Conservation (phyloP, 2,329 filamentous ascomycete genomes). For the Monosporascus sp. region DNA sequence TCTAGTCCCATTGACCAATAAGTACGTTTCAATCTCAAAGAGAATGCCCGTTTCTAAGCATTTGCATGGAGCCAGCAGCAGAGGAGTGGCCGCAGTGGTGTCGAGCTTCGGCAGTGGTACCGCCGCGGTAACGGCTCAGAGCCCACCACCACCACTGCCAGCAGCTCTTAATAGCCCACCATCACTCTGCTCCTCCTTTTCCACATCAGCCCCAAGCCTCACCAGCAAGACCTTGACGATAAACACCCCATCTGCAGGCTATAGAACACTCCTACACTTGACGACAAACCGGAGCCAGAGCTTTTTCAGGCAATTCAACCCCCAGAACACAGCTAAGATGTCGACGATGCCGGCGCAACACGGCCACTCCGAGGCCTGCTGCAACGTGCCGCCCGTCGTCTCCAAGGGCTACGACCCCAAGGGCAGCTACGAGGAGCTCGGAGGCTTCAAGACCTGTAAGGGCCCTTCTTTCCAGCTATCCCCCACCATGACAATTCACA, state of each 20-base stretch:
- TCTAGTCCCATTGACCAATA: no score
- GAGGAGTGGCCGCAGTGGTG: background rate
- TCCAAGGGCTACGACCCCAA: constrained; percentile 48
- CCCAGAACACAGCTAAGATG: constrained; percentile 30
- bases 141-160: background rate
- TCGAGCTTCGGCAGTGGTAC: background rate
- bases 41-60: background rate
- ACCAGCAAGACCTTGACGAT: background rate
- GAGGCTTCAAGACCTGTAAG: constrained; percentile 49
- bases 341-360: constrained; percentile 45
- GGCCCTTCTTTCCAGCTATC: background rate
- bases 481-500: background rate
- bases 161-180: background rate
- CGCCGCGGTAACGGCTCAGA: background rate
- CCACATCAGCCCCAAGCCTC: background rate
- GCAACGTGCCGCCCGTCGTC: constrained; percentile 55
- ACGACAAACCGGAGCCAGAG: constrained; percentile 5
- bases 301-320: constrained; percentile 4
- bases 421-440: constrained; percentile 52
- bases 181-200: background rate
- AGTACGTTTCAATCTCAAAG: background rate
- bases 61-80: background rate
- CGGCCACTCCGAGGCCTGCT: constrained; percentile 53
- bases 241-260: constrained; percentile 1
- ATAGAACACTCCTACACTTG: constrained; percentile 7